Conservation (phyloP, 2,329 filamentous ascomycete species). For the Emydomyces testavorans region DNA sequence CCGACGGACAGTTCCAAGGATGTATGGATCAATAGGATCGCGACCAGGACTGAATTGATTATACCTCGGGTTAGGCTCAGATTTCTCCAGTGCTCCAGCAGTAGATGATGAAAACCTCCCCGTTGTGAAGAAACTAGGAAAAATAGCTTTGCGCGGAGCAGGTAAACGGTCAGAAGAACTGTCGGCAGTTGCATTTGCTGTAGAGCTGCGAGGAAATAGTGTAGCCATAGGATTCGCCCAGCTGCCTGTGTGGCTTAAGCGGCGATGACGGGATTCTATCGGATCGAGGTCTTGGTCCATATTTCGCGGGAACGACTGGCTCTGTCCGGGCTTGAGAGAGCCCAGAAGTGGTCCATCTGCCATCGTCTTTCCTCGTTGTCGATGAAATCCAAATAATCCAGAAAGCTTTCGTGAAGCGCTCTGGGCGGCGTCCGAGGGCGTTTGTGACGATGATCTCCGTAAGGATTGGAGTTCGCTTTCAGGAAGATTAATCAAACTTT, state of each 20-base stretch:
- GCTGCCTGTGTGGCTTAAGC: constrained; percentile 47
- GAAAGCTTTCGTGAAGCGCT: constrained; percentile 45
- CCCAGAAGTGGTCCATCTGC: constrained; percentile 48
- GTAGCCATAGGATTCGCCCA: constrained; percentile 42
- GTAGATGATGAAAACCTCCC: constrained; percentile 30
- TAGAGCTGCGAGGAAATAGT: constrained; percentile 37
- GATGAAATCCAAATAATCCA: constrained; percentile 46
- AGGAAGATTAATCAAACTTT: constrained; percentile 29
- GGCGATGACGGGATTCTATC: constrained; percentile 40
- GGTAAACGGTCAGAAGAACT: constrained; percentile 29
- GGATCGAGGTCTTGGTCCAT: constrained; percentile 42
- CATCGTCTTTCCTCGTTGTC: constrained; percentile 50
- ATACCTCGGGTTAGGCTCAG: constrained; percentile 31
- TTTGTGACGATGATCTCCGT: constrained; percentile 9
- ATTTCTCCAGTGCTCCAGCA: constrained; percentile 22
- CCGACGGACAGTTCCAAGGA: constrained; percentile 33
- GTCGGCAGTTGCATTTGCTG: constrained; percentile 32
- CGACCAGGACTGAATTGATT: constrained; percentile 39
- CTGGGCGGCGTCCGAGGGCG: constrained; percentile 31
- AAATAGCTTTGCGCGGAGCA: constrained; percentile 28
- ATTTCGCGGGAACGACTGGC: constrained; percentile 52
- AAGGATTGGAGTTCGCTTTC: constrained; percentile 27
- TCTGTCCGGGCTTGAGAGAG: constrained; percentile 48
- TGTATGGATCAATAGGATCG: constrained; percentile 38
- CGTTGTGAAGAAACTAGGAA: constrained; percentile 36